Evolutionary conservation across 306 rosid species (phyloP).

Genomic region (Prosopis cineraria): DNA sequence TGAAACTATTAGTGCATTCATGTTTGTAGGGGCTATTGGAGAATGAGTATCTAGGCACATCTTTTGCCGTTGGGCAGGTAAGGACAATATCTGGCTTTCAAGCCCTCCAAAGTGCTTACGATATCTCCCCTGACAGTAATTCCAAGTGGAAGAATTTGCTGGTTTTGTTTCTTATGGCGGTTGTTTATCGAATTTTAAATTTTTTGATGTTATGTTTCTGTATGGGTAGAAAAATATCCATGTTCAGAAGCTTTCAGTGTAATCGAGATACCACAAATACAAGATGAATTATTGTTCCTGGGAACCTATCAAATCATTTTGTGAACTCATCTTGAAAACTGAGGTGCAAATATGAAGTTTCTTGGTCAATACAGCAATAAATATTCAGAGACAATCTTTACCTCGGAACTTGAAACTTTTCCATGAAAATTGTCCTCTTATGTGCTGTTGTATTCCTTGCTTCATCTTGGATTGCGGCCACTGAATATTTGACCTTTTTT

Average conservation of each 20-base stretch:
- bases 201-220: slow-evolving; percentile 57
- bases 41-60: slow-evolving; percentile 85
- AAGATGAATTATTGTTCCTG: slow-evolving; percentile 47
- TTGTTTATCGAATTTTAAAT: slow-evolving; percentile 71
- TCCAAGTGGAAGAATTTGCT: slow-evolving; percentile 91
- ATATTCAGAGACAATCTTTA: not conserved
- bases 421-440: not conserved
- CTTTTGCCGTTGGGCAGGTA: slow-evolving; percentile 93
- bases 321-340: slow-evolving; percentile 43
- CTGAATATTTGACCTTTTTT: not conserved
- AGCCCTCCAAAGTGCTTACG: slow-evolving; percentile 80
- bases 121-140: slow-evolving; percentile 62
- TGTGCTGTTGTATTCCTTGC: not conserved
- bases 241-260: slow-evolving; percentile 56
- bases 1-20: slow-evolving; percentile 8
- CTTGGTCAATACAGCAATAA: not conserved
- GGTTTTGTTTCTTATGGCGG: slow-evolving; percentile 87
- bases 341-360: slow-evolving; percentile 39
- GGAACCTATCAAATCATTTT: slow-evolving; percentile 22
- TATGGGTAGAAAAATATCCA: slow-evolving; percentile 48
- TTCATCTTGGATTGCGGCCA: not conserved
- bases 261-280: slow-evolving; percentile 54
- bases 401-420: not conserved
- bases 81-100: slow-evolving; percentile 90
- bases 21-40: slow-evolving; percentile 80